A percentile compares a stretch with the other conserved stretches of the same genome.
Conservation (phyloP, 305 asterid genomes). For the Fraxinus floribunda region DNA sequence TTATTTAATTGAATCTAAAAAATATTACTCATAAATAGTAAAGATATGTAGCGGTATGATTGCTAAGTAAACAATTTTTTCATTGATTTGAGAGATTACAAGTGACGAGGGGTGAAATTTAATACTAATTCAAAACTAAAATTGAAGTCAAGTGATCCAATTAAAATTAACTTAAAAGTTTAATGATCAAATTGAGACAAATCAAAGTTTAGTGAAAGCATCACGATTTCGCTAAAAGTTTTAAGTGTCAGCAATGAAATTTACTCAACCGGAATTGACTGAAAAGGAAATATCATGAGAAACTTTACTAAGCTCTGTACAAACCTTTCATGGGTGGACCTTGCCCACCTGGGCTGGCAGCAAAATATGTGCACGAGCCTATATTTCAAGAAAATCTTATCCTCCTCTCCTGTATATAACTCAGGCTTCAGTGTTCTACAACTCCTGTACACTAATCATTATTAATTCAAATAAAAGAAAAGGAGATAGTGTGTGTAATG, state of each 20-base stretch:
- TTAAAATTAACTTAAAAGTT: too few relatives aligned
- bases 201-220: background rate
- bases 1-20: too few relatives aligned
- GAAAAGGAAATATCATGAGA: background rate
- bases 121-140: too few relatives aligned
- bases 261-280: background rate
- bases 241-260: background rate
- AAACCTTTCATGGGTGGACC: background rate
- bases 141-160: too few relatives aligned
- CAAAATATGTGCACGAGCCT: background rate
- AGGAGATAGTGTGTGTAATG: conserved; percentile 15
- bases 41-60: background rate
- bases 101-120: too few relatives aligned
- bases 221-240: too few relatives aligned
- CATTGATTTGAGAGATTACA: background rate
- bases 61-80: background rate
- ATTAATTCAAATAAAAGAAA: background rate
- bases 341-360: background rate
- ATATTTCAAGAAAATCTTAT: background rate
- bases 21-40: background rate
- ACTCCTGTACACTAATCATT: background rate
- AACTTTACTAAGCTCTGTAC: background rate
- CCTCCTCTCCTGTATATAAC: background rate
- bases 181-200: background rate
- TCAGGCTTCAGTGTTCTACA: background rate